phyloP scores from a whole-genome alignment of 441 rosid genomes.

The Croton setiger region DNA sequence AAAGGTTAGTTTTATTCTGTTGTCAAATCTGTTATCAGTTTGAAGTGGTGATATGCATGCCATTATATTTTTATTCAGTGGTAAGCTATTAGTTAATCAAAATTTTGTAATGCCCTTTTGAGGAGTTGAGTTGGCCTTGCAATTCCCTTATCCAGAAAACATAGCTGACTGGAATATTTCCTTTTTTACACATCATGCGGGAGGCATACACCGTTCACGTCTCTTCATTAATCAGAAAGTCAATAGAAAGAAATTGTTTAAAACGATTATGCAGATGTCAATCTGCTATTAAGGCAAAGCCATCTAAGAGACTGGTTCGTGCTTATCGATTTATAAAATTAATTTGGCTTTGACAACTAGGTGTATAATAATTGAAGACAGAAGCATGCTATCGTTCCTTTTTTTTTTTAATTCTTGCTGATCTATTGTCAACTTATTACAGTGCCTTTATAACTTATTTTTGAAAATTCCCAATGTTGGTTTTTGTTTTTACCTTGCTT shows the following conservation, averaged over 20 bases:
- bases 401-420: background rate
- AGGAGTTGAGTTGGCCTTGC: slow-evolving; percentile 6
- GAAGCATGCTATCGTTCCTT: no score
- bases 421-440: background rate
- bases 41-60: background rate
- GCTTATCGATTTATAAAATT: slow-evolving; percentile 8
- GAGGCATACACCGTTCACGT: slow-evolving; percentile 15
- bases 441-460: no score
- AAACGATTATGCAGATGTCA: slow-evolving; percentile 13
- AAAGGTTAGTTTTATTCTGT: slow-evolving; percentile 44
- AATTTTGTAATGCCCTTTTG: no score
- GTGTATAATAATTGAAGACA: background rate
- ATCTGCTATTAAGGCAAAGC: background rate
- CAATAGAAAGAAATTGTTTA: background rate
- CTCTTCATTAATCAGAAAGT: background rate
- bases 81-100: background rate
- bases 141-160: slow-evolving; percentile 12
- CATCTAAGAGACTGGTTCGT: slow-evolving; percentile 14
- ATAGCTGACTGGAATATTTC: background rate
- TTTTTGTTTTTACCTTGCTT: background rate
- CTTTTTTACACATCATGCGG: background rate
- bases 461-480: no score
- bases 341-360: background rate
- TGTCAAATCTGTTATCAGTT: background rate
- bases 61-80: background rate